Percentiles rank a stretch among this genome's conserved stretches.
phyloP scores from a whole-genome alignment of 176 grass and related monocot genomes.

The Phoenix roebelenii region DNA sequence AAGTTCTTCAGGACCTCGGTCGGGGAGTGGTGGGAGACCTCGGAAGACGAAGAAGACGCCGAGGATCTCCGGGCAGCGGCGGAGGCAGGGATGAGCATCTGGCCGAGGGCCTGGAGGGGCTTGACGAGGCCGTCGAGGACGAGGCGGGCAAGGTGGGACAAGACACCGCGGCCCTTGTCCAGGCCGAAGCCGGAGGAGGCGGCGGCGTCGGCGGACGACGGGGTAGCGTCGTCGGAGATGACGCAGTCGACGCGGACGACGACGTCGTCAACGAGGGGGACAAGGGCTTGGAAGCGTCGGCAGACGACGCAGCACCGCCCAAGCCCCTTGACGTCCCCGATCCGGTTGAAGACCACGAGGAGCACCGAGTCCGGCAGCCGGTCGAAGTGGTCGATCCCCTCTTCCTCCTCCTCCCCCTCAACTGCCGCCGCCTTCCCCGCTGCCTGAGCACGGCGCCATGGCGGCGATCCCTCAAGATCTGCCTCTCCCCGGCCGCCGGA shows the following conservation, averaged over 20 bases:
- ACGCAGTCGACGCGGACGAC: slow-evolving; percentile 6
- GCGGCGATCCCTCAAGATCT: not conserved
- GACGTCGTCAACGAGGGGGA: slow-evolving; percentile 1
- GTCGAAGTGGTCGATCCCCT: slow-evolving; percentile 2
- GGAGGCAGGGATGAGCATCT: not conserved
- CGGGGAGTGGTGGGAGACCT: slow-evolving; percentile 4
- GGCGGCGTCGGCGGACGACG: not conserved
- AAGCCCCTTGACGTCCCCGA: slow-evolving; percentile 1
- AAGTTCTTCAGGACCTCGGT: not conserved
- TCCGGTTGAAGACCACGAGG: not conserved
- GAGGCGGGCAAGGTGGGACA: slow-evolving; percentile 2
- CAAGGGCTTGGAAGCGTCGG: not conserved
- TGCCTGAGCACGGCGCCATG: not conserved
- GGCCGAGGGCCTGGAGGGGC: slow-evolving; percentile 2
- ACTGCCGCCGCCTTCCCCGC: not conserved
- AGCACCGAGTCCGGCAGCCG: slow-evolving; percentile 7
- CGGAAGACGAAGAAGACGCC: not conserved
- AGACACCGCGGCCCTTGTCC: slow-evolving; percentile 3
- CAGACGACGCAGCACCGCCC: not conserved
- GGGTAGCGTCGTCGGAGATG: not conserved
- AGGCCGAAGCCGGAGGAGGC: not conserved
- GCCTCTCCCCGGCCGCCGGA: not conserved
- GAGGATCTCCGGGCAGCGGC: not conserved
- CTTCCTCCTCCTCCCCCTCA: not conserved
- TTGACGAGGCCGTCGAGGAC: slow-evolving; percentile 1